These are phyloP conservation scores for Starmerella powellii DNA, from an alignment of 805 yeast species.

Conservation along the genomic window DNA sequence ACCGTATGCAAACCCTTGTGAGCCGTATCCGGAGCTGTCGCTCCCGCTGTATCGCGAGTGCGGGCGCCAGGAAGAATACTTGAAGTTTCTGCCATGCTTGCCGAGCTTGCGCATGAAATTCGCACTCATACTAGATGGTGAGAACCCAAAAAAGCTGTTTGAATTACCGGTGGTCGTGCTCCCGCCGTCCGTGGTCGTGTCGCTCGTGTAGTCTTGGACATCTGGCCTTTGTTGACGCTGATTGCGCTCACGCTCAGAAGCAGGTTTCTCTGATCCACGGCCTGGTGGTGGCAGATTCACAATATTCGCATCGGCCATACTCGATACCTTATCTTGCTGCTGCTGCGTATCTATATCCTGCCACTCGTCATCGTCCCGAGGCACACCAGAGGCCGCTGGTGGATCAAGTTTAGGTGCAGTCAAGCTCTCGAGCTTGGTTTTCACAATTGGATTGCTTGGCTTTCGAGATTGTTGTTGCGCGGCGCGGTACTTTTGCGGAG, in stretches of 20 bases:
- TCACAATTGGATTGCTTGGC: conserved; percentile 13
- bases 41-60: not conserved
- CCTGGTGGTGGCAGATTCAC: not conserved
- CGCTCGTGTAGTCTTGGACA: not conserved
- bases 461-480: conserved; percentile 15
- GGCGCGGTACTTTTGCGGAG: conserved; percentile 6
- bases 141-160: conserved; percentile 15
- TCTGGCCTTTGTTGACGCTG: no score
- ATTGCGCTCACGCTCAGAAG: not conserved
- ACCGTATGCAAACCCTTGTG: no score
- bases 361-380: conserved; percentile 19
- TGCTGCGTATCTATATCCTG: conserved; percentile 15
- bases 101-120: conserved; percentile 7
- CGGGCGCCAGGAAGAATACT: not conserved
- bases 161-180: conserved; percentile 5
- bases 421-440: not conserved
- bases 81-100: conserved; percentile 3
- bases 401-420: not conserved
- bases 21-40: not conserved
- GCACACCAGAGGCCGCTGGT: not conserved
- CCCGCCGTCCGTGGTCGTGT: conserved; percentile 9
- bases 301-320: no score
- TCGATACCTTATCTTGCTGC: not conserved
- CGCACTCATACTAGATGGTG: conserved; percentile 13
- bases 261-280: not conserved